Evolutionary conservation across 1,139 yeast genomes (phyloP), one percentile per base, ranked within the genome.

Genomic region (Blastobotrys elegans): DNA sequence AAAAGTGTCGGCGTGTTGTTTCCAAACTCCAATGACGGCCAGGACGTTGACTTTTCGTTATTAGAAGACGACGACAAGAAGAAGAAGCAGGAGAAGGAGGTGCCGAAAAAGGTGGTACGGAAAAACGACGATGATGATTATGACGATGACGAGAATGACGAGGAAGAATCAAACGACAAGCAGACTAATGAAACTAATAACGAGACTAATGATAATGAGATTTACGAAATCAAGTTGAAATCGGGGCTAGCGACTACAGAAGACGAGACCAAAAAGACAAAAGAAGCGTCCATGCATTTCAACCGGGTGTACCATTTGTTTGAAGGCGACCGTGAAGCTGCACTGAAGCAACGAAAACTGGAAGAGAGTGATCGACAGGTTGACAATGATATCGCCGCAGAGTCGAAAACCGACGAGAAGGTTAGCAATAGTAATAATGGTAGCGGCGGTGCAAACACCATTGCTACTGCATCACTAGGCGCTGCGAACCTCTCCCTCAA

Each of bases 401-500:
- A 33, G 4, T 11, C 17, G 16, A 22, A 37, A 18, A 4, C 4
- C 3, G 31, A 17, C 17, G 10, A 37, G 21, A 33, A 5, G 11
- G 22, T 18, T 33, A 14, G 10, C 13, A 43, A 22, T 17, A 43
- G 34, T 24, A 16, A 32, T 29, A 29, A 36, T 14, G 16, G 16
- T 6, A 30, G 16, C 6, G 8, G 3, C 17, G 2, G 17, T 13
- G 2, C 11, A 3, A 21, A 17, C 18, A n/a, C 16, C 5, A 55
- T 14, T 36, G 48, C 50, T 21, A 55, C 16, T 36, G 48, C 50
- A 21, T 55, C 62, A 26, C 73, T 88, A 44, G 96, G 97, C 0
- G 86, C 95, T 0, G 92, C 92, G 0, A 85, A 85, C 52, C 65
- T 83, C 27, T 85, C 96, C 3, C 70, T 92, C 49, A 87, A 88